Percentiles rank a stretch among this genome's conserved stretches.
Conservation (phyloP, 2,329 filamentous ascomycete genomes). For the Fusarium equiseti region DNA sequence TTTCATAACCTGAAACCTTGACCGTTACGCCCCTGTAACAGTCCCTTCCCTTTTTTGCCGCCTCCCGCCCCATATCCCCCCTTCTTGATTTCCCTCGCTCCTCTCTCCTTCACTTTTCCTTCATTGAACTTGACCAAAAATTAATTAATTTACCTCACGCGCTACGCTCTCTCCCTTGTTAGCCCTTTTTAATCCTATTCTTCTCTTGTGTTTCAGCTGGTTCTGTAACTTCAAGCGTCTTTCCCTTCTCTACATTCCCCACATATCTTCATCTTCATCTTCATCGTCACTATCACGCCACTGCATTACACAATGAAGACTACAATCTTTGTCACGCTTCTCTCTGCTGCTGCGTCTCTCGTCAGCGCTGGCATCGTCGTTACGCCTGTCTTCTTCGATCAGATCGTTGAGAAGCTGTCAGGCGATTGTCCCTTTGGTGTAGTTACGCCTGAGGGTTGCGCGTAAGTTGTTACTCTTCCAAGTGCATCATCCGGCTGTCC, state of each 20-base stretch:
- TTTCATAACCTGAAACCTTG: conserved; percentile 47
- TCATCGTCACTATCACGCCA: conserved; percentile 16
- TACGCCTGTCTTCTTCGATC: conserved; percentile 63
- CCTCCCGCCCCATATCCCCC: conserved; percentile 12
- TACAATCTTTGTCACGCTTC: conserved; percentile 50
- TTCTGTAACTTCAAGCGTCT: conserved; percentile 30
- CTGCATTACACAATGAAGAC: conserved; percentile 48
- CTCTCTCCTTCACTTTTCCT: background rate
- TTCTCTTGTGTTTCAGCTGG: conserved; percentile 36
- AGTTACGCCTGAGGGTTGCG: conserved; percentile 68
- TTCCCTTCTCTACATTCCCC: conserved; percentile 6
- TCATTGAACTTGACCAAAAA: background rate
- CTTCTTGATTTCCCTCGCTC: conserved; percentile 2
- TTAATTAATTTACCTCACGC: conserved; percentile 28
- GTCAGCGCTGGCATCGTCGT: conserved; percentile 67
- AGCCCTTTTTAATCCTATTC: conserved; percentile 2
- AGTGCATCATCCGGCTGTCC: background rate
- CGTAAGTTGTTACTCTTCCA: conserved; percentile 55
- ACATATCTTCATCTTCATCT: background rate
- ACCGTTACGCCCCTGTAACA: conserved; percentile 44
- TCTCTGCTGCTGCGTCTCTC: conserved; percentile 60
- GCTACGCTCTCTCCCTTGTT: conserved; percentile 18
- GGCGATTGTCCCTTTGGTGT: conserved; percentile 70
- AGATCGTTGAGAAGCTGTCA: conserved; percentile 61
- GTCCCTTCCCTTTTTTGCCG: conserved; percentile 28